Evolutionary conservation across 257 asterid genomes (phyloP).

Genomic region (Euphrasia confusa): DNA sequence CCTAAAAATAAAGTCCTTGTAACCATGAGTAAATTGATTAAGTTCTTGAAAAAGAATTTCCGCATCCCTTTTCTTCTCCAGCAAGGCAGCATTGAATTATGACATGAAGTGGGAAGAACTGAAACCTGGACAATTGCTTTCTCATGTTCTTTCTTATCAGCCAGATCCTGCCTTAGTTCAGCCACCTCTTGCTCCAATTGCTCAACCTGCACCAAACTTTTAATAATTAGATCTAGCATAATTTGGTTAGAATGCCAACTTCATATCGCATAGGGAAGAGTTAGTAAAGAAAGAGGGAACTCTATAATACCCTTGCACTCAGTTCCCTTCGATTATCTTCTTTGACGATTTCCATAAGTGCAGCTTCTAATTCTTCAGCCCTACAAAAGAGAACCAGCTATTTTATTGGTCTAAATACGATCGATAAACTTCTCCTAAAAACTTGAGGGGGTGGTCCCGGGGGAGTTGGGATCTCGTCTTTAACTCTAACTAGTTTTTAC

Average conservation of each 20-base stretch:
- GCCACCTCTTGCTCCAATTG: slow-evolving; percentile 68
- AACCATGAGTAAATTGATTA: slow-evolving; percentile 20
- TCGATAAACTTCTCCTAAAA: neutral
- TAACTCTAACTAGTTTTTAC: neutral
- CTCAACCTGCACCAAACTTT: slow-evolving; percentile 54
- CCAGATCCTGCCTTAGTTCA: slow-evolving; percentile 53
- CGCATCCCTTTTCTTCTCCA: slow-evolving; percentile 12
- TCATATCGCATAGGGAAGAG: neutral
- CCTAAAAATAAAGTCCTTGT: slow-evolving; percentile 39
- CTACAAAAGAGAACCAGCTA: slow-evolving; percentile 34
- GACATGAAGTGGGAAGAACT: slow-evolving; percentile 13
- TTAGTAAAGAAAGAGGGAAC: slow-evolving; percentile 4
- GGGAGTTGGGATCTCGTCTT: neutral
- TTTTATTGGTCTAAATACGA: neutral
- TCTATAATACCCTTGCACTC: slow-evolving; percentile 65
- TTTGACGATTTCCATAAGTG: slow-evolving; percentile 79
- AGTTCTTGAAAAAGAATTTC: slow-evolving; percentile 19
- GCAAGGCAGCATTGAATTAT: neutral
- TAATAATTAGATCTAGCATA: neutral
- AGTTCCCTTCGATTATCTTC: slow-evolving; percentile 82
- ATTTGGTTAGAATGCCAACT: neutral
- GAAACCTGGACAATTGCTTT: slow-evolving; percentile 75
- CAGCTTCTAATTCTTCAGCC: slow-evolving; percentile 91
- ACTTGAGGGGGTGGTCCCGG: too few relatives aligned
- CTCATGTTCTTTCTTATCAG: slow-evolving; percentile 70